Evolutionary conservation across 2,329 filamentous ascomycete species (phyloP), one percentile per base, ranked within the genome.

Genomic region (Cladophialophora psammophila): DNA sequence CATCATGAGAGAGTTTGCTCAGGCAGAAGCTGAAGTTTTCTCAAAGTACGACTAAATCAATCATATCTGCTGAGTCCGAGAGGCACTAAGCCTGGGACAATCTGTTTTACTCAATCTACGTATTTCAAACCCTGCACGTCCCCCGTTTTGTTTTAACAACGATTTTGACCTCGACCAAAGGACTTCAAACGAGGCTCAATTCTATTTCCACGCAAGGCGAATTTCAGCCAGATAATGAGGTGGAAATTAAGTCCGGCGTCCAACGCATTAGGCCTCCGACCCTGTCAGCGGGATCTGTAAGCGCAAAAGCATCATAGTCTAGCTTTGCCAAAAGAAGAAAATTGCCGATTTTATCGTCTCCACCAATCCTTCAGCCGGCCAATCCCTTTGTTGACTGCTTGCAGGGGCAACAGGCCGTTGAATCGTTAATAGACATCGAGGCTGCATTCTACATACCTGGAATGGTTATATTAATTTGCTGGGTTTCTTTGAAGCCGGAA

Each of bases 1-100:
- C 10, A 75, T 81, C 32, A 66, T 73, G 61, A 73, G 62, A n/a
- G 76, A 79, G 38, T 74, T 75, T 63, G 66, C 69, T 15, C 59
- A 67, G 35, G 77, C 75, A 0, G 57, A 74, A 64, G 68, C 61
- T 12, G 66, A 74, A 4, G 66, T 75, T 15, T 74, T 75, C 64
- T 48, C 68, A 2, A 65, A 66, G 55, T 75, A 69, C 68, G 66
- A 70, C 50, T 66, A 32, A 61, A 26, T 26, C 26, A 26, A 26
- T 26, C 26, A 26, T 26, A 26, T 26, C 26, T 26, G 26, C 26
- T 26, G 26, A 26, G 26, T 26, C 26, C 26, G 26, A 26, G 26
- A 26, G 26, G 26, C 26, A 26, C 26, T 26, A 26, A 26, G 26
- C 26, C 26, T 26, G 26, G 26, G 26, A 26, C 26, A 26, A 3